Percentiles rank a stretch among this genome's conserved stretches.
Evolutionary conservation across 495 filamentous ascomycete genomes (phyloP).

Genomic region (Xylaria curta): DNA sequence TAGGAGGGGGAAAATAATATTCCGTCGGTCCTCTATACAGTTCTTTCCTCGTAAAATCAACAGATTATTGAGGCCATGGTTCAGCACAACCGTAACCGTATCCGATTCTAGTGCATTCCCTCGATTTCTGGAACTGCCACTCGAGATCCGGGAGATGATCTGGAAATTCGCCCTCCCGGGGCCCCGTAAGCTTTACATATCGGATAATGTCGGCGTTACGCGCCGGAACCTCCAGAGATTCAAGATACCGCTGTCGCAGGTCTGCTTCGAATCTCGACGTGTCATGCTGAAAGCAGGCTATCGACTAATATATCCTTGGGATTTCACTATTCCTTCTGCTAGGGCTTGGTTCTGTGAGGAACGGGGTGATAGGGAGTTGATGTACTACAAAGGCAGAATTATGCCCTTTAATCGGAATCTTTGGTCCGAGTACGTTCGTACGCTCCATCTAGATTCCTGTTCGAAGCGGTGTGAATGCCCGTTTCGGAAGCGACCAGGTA

Average conservation of each 20-base stretch:
- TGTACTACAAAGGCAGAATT: no score
- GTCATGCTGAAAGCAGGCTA: background rate
- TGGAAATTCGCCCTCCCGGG: background rate
- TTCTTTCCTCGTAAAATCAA: no score
- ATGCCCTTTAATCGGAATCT: no score
- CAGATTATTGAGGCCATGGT: background rate
- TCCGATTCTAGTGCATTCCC: background rate
- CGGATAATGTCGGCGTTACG: background rate
- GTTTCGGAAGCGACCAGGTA: no score
- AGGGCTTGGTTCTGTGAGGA: background rate
- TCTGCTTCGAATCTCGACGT: background rate
- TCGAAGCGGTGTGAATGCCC: no score
- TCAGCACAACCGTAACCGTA: background rate
- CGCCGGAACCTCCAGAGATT: no score
- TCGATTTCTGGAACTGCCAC: background rate
- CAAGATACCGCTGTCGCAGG: background rate
- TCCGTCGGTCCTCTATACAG: background rate
- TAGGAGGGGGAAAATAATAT: background rate
- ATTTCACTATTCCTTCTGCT: background rate
- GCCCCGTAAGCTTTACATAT: background rate
- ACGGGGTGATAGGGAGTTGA: background rate
- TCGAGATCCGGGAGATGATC: background rate
- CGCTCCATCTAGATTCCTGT: no score
- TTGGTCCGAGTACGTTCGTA: no score
- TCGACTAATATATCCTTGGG: background rate